Evolutionary conservation across 192 early-diverging fungal genomes (phyloP).

Genomic region (Lobosporangium transversale): DNA sequence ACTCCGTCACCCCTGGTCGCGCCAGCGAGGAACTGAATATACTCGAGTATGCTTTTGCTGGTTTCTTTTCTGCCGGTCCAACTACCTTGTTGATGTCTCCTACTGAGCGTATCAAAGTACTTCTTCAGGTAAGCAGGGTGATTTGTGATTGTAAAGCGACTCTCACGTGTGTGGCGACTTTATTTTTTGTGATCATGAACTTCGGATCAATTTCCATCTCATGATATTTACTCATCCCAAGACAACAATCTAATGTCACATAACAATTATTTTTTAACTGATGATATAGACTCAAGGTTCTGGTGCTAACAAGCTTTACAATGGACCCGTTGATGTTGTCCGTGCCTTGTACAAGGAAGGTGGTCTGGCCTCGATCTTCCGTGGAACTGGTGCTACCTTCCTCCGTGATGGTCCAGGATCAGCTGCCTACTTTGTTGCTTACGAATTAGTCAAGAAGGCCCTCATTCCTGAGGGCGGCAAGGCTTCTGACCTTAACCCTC

Average conservation of each 20-base stretch:
- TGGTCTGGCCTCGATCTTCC: slow-evolving; percentile 88
- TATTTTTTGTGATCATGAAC: no score
- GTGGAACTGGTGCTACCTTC: slow-evolving; percentile 94
- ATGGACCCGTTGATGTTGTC: slow-evolving; percentile 91
- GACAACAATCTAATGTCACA: neutral
- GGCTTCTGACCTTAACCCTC: slow-evolving; percentile 79
- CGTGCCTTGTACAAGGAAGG: slow-evolving; percentile 86
- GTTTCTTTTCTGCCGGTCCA: slow-evolving; percentile 95
- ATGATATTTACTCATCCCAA: neutral
- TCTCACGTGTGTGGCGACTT: slow-evolving; percentile 24
- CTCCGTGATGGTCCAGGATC: slow-evolving; percentile 93
- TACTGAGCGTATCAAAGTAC: slow-evolving; percentile 95
- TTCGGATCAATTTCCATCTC: no score
- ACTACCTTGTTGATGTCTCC: slow-evolving; percentile 95
- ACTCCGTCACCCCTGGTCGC: slow-evolving; percentile 64
- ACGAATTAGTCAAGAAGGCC: slow-evolving; percentile 84
- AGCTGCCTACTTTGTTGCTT: slow-evolving; percentile 95
- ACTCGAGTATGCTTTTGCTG: slow-evolving; percentile 86
- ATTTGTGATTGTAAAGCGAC: neutral
- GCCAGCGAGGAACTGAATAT: slow-evolving; percentile 68
- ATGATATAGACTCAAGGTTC: slow-evolving; percentile 59
- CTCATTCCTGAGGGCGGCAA: slow-evolving; percentile 73
- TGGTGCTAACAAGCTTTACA: slow-evolving; percentile 77
- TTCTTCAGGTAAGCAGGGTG: slow-evolving; percentile 78
- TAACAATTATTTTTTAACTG: neutral